These are phyloP conservation scores for Penicillium aurantiogriseum DNA, from an alignment of 2,329 filamentous ascomycete species.

Conservation along the genomic window DNA sequence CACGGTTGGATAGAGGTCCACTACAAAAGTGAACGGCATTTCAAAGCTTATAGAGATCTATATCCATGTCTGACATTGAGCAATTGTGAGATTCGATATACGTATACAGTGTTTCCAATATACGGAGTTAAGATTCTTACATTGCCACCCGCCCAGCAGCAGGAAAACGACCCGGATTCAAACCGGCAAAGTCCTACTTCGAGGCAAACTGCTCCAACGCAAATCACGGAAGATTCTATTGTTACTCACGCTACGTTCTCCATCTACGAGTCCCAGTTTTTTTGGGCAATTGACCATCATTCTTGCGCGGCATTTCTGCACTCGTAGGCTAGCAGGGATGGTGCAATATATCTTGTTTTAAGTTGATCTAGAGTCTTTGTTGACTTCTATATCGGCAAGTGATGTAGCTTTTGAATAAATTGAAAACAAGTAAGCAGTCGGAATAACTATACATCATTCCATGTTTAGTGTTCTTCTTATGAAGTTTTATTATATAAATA, in stretches of 20 bases:
- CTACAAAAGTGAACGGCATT: slow-evolving; percentile 7
- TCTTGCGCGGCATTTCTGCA: background rate
- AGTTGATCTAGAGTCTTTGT: background rate
- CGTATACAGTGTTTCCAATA: background rate
- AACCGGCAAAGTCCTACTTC: background rate
- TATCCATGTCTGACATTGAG: background rate
- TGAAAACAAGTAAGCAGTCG: background rate
- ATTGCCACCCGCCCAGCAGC: slow-evolving; percentile 17
- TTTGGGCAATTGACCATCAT: background rate
- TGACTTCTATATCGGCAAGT: background rate
- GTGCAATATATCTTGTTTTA: background rate
- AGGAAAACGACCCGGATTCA: background rate
- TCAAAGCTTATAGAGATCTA: background rate
- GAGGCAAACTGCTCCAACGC: background rate
- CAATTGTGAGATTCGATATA: background rate
- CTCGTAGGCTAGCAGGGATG: background rate
- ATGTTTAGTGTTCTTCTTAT: background rate
- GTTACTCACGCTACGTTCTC: background rate
- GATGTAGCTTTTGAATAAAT: background rate
- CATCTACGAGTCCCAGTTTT: background rate
- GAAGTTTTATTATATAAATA: background rate
- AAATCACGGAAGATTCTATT: background rate
- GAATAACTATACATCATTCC: background rate
- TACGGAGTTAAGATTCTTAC: slow-evolving; percentile 6
- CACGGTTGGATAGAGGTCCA: slow-evolving; percentile 5